phyloP scores from a whole-genome alignment of 2,329 filamentous ascomycete species.

The Cladophialophora exuberans region DNA sequence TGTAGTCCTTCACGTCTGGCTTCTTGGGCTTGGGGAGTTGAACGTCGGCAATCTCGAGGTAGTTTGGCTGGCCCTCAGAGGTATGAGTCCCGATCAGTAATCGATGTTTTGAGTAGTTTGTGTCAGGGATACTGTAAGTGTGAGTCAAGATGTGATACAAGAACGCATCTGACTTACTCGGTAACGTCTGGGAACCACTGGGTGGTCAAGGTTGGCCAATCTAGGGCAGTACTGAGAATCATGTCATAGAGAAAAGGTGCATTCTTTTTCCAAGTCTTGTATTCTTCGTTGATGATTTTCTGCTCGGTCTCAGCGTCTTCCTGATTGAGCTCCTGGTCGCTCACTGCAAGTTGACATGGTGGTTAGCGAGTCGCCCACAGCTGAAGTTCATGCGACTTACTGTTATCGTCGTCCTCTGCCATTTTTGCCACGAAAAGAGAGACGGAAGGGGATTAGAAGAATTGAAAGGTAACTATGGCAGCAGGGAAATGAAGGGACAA shows the following conservation, averaged over 20 bases:
- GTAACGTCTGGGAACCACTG: conserved; percentile 98
- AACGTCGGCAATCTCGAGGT: conserved; percentile 91
- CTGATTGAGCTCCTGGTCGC: conserved; percentile 74
- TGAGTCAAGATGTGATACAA: conserved; percentile 17
- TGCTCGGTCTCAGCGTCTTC: conserved; percentile 59
- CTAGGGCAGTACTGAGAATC: conserved; percentile 90
- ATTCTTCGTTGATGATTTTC: conserved; percentile 63
- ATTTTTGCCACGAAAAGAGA: conserved; percentile 16
- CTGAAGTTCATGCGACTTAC: conserved; percentile 25
- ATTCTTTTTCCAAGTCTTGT: conserved; percentile 99
- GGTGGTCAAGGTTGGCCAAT: conserved; percentile 95
- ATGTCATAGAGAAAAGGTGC: conserved; percentile 97
- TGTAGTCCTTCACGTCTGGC: conserved; percentile 81
- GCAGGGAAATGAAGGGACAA: no score
- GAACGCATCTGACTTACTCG: conserved; percentile 56
- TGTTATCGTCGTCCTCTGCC: conserved; percentile 35
- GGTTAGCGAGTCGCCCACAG: conserved; percentile 6
- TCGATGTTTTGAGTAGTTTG: conserved; percentile 84
- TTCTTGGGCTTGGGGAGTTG: conserved; percentile 78
- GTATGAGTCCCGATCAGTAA: conserved; percentile 94
- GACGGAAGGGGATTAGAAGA: neutral
- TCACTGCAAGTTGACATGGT: conserved; percentile 24
- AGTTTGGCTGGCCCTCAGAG: conserved; percentile 81
- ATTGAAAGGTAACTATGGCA: no score
- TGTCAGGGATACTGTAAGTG: conserved; percentile 67